These are phyloP conservation scores for Begonia peltatifolia DNA, from an alignment of 306 rosid genomes.

Conservation along the genomic window DNA sequence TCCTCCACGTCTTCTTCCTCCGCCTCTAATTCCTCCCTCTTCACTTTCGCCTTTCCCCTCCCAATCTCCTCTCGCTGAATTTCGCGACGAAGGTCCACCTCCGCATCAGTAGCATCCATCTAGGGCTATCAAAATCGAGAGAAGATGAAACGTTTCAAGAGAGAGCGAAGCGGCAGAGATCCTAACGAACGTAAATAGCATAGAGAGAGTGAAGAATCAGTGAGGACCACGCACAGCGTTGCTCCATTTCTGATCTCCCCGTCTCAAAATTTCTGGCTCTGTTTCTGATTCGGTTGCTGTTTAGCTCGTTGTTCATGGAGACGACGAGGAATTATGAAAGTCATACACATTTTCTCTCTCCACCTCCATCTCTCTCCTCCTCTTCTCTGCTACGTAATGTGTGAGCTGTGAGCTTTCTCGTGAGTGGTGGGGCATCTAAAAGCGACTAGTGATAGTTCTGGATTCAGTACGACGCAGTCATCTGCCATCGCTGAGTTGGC, in stretches of 20 bases:
- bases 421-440: slow-evolving; percentile 21
- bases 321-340: slow-evolving; percentile 1
- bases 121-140: background rate
- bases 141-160: background rate
- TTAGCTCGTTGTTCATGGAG: slow-evolving; percentile 9
- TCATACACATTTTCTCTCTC: background rate
- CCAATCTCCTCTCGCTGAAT: slow-evolving; percentile 13
- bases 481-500: background rate
- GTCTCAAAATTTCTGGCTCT: background rate
- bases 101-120: slow-evolving; percentile 22
- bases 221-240: slow-evolving; percentile 34
- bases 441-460: background rate
- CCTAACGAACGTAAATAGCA: background rate
- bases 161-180: background rate
- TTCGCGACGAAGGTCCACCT: slow-evolving; percentile 3
- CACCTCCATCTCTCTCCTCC: background rate
- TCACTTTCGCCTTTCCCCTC: slow-evolving; percentile 17
- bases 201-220: slow-evolving; percentile 1
- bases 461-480: no score
- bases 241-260: slow-evolving; percentile 10
- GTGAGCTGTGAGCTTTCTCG: slow-evolving; percentile 14
- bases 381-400: background rate
- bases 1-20: slow-evolving; percentile 14
- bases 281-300: background rate
- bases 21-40: slow-evolving; percentile 9